A percentile compares a stretch with the other conserved stretches of the same genome.
Conservation (phyloP, 257 asterid species). For the Nicotiana tabacum region DNA sequence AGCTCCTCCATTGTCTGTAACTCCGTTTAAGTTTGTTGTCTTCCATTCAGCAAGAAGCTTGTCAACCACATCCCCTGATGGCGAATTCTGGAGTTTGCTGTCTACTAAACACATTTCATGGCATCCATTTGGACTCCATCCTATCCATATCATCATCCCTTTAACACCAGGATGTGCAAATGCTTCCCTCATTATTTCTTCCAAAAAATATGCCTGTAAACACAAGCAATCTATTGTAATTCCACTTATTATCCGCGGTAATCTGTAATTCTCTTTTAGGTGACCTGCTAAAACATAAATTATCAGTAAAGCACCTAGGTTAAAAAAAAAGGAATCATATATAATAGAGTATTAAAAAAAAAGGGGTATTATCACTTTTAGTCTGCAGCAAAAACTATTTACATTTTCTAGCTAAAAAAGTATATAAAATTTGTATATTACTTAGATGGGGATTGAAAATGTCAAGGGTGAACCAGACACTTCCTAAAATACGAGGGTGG, state of each 20-base stretch:
- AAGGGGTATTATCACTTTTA: too few species aligned
- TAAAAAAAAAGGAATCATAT: too few species aligned
- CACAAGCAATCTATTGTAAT: not conserved
- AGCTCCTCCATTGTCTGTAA: slow-evolving; percentile 29
- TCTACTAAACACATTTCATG: slow-evolving; percentile 41
- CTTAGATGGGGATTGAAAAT: too few species aligned
- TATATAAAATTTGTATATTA: too few species aligned
- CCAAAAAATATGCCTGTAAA: slow-evolving; percentile 23
- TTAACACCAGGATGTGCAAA: slow-evolving; percentile 57
- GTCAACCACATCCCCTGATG: slow-evolving; percentile 46
- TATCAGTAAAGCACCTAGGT: too few species aligned
- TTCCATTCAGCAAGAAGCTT: slow-evolving; percentile 45
- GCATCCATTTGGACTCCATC: slow-evolving; percentile 47
- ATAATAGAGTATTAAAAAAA: not conserved
- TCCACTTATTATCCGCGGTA: too few species aligned
- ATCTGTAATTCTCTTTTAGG: too few species aligned
- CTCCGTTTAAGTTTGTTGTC: slow-evolving; percentile 22
- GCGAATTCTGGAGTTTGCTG: slow-evolving; percentile 30
- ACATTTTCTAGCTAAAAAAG: too few species aligned
- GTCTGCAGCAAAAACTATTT: too few species aligned
- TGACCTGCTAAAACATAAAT: too few species aligned
- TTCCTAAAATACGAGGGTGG: too few species aligned
- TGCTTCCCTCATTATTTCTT: slow-evolving; percentile 45
- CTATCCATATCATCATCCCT: slow-evolving; percentile 55
- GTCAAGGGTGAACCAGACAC: too few species aligned